phyloP scores from a whole-genome alignment of 441 rosid genomes.

The Euphorbia celastroides region DNA sequence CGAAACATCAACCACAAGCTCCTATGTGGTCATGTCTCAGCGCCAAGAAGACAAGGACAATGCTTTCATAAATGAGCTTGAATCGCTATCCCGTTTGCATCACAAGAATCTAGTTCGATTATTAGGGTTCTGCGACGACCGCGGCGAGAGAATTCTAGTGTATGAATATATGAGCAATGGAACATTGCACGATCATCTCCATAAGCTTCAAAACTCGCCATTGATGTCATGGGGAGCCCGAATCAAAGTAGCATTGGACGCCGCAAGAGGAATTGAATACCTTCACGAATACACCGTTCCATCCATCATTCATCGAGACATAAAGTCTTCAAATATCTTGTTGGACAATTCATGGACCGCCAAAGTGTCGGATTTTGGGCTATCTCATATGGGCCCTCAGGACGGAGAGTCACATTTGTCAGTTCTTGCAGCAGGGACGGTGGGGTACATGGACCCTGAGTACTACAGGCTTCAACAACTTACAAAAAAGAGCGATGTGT shows the following conservation, averaged over 20 bases:
- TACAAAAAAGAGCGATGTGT: conserved; percentile 67
- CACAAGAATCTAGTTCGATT: conserved; percentile 71
- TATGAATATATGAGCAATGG: conserved; percentile 67
- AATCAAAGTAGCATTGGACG: conserved; percentile 56
- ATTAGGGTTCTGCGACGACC: conserved; percentile 61
- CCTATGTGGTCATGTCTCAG: conserved; percentile 22
- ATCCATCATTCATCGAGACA: conserved; percentile 71
- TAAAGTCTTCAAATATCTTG: conserved; percentile 72
- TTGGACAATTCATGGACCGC: conserved; percentile 50
- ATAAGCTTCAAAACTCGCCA: conserved; percentile 38
- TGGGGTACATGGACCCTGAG: conserved; percentile 82
- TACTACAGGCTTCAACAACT: conserved; percentile 65
- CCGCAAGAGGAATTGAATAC: conserved; percentile 71
- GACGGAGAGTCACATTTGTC: conserved; percentile 57
- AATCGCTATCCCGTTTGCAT: conserved; percentile 62
- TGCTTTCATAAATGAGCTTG: conserved; percentile 68
- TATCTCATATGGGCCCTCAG: conserved; percentile 55
- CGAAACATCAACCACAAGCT: conserved; percentile 27
- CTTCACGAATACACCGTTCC: conserved; percentile 66
- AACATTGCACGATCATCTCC: conserved; percentile 68
- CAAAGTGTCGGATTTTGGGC: conserved; percentile 76
- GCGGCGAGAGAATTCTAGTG: conserved; percentile 46
- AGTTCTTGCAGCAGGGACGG: conserved; percentile 59
- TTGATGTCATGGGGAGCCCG: conserved; percentile 55
- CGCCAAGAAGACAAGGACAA: conserved; percentile 53